Conservation (phyloP, 1,284 basidiomycete genomes). For the Bondarzewia mesenterica region DNA sequence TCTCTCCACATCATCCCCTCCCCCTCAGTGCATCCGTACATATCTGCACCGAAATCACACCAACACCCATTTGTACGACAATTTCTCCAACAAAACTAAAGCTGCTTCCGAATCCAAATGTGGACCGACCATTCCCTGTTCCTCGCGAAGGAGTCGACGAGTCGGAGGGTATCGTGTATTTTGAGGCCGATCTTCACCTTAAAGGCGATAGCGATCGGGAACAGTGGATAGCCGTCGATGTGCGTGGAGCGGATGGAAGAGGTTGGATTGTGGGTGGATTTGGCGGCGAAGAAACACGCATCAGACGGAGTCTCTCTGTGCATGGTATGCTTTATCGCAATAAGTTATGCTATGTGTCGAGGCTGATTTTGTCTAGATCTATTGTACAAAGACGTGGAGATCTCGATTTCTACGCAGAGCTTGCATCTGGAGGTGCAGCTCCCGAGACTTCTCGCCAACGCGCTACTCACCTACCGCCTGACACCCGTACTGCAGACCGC, state of each 20-base stretch:
- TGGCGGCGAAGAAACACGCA: constrained; percentile 15
- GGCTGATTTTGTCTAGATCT: not conserved
- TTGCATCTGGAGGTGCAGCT: constrained; percentile 17
- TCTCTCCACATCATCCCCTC: constrained; percentile 38
- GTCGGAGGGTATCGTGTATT: constrained; percentile 62
- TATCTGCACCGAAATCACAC: constrained; percentile 2
- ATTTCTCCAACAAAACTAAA: not conserved
- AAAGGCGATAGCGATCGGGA: constrained; percentile 10
- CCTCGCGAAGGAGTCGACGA: constrained; percentile 64
- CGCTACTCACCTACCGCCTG: constrained; percentile 57
- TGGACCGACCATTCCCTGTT: constrained; percentile 47
- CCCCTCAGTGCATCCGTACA: constrained; percentile 8
- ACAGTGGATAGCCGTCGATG: constrained; percentile 41
- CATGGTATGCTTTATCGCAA: not conserved
- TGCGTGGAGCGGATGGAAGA: constrained; percentile 40
- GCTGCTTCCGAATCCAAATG: constrained; percentile 45
- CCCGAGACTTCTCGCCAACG: constrained; percentile 40
- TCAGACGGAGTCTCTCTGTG: constrained; percentile 15
- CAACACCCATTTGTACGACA: not conserved
- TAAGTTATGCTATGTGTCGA: not conserved
- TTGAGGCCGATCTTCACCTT: constrained; percentile 38
- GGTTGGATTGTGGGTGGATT: constrained; percentile 64
- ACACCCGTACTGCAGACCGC: constrained; percentile 17
- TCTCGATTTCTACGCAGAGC: constrained; percentile 12
- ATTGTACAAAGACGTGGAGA: not conserved